Percentiles rank a stretch among this genome's conserved stretches.
phyloP scores from a whole-genome alignment of 768 basidiomycete species.

The Russula abietina region DNA sequence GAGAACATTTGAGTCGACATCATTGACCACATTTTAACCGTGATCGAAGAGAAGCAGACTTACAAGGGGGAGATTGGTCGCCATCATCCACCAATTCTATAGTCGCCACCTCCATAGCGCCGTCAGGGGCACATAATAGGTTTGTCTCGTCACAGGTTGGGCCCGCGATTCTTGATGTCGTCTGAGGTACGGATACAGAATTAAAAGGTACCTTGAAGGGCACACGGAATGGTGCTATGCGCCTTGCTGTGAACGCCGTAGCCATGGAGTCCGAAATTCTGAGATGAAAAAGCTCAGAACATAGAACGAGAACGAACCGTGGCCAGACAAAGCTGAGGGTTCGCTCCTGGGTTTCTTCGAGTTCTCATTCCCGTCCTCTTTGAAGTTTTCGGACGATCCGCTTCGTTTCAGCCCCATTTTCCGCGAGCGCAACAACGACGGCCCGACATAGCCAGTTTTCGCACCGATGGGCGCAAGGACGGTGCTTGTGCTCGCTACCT shows the following conservation, averaged over 20 bases:
- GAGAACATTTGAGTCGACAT: not conserved
- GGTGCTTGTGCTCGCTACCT: constrained; percentile 18
- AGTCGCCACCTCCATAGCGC: not conserved
- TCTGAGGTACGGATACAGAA: not conserved
- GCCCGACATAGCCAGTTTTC: constrained; percentile 21
- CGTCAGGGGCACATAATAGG: not conserved
- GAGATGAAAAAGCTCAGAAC: not conserved
- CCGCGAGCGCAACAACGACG: constrained; percentile 21
- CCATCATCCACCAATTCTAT: constrained; percentile 17
- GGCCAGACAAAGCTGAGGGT: not conserved
- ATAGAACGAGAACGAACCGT: not conserved
- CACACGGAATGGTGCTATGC: constrained; percentile 27
- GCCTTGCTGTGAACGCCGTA: not conserved
- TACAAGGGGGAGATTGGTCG: constrained; percentile 29
- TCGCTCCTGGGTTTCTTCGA: constrained; percentile 14
- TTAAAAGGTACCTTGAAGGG: constrained; percentile 33
- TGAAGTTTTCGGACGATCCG: constrained; percentile 2
- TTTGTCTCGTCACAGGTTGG: not conserved
- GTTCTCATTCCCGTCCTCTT: constrained; percentile 8
- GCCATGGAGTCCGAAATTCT: not conserved
- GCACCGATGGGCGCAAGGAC: constrained; percentile 20
- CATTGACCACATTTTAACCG: not conserved
- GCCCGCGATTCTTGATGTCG: not conserved
- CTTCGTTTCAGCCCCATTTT: constrained; percentile 13
- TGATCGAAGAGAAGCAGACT: constrained; percentile 24